A percentile compares a stretch with the other conserved stretches of the same genome.
phyloP scores from a whole-genome alignment of 305 asterid species.

The Ajuga reptans region DNA sequence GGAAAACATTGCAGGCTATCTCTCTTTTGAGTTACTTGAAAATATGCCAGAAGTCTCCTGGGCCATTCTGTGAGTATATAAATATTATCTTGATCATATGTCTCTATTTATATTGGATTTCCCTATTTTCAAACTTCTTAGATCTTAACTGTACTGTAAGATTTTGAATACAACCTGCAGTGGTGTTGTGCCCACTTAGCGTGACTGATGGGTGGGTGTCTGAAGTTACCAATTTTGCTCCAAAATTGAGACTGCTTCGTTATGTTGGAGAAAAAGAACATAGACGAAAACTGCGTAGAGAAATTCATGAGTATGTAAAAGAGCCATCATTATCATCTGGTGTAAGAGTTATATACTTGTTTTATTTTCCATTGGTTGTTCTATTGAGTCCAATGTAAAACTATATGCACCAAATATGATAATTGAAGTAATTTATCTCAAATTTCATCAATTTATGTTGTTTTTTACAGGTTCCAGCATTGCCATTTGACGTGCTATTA shows the following conservation, averaged over 20 bases:
- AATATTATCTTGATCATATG: slow-evolving; percentile 9
- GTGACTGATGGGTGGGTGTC: slow-evolving; percentile 87
- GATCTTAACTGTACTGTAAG: slow-evolving; percentile 11
- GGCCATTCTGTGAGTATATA: slow-evolving; percentile 72
- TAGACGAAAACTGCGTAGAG: slow-evolving; percentile 51
- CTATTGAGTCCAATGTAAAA: not conserved
- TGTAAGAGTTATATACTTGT: slow-evolving; percentile 30
- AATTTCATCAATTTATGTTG: slow-evolving; percentile 12
- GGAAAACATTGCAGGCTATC: slow-evolving; percentile 89
- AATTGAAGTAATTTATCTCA: slow-evolving; percentile 7
- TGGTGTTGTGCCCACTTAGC: slow-evolving; percentile 88
- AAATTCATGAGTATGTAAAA: slow-evolving; percentile 46
- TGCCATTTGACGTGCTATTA: slow-evolving; percentile 74
- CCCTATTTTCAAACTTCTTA: not conserved
- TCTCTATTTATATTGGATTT: not conserved
- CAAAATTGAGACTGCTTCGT: slow-evolving; percentile 51
- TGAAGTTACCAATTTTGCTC: slow-evolving; percentile 70
- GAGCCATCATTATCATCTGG: slow-evolving; percentile 27
- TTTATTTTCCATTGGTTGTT: not conserved
- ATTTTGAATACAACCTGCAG: slow-evolving; percentile 39
- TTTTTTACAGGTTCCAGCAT: slow-evolving; percentile 43
- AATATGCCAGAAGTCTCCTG: slow-evolving; percentile 48
- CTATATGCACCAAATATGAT: slow-evolving; percentile 6
- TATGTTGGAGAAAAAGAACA: slow-evolving; percentile 87
- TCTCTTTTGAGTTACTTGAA: slow-evolving; percentile 80